Evolutionary conservation across 176 grass and related monocot genomes (phyloP).

Genomic region (Bonia amplexicaulis): DNA sequence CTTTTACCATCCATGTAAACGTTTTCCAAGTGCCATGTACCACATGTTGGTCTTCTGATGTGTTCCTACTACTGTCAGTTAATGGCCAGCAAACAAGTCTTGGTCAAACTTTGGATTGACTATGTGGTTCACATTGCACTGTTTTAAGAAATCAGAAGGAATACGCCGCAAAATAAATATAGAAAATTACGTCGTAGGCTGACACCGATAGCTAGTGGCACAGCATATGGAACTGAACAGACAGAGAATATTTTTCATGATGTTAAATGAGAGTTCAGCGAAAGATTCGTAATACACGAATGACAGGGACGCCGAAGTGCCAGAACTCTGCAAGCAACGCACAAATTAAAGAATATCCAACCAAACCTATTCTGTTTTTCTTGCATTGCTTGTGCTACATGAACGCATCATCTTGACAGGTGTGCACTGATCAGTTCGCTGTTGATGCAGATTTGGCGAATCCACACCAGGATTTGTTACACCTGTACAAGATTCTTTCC

Average conservation of each 20-base stretch:
- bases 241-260: background rate
- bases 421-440: background rate
- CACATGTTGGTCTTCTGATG: background rate
- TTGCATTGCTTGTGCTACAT: background rate
- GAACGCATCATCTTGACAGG: background rate
- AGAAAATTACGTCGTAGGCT: background rate
- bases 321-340: background rate
- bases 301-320: background rate
- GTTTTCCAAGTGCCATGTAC: background rate
- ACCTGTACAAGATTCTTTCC: background rate
- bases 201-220: background rate
- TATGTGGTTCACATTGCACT: background rate
- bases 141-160: background rate
- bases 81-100: background rate
- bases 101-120: background rate
- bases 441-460: conserved; percentile 28
- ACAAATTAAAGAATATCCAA: background rate
- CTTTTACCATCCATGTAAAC: background rate
- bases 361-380: background rate
- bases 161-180: background rate
- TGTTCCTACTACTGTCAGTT: background rate
- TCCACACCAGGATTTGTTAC: conserved; percentile 10
- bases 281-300: background rate
- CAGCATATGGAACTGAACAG: background rate
- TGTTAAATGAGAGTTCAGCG: background rate